Base-by-base conservation (phyloP, 2,329 filamentous ascomycete genomes). In the Conoideocrella luteorostrata region DNA sequence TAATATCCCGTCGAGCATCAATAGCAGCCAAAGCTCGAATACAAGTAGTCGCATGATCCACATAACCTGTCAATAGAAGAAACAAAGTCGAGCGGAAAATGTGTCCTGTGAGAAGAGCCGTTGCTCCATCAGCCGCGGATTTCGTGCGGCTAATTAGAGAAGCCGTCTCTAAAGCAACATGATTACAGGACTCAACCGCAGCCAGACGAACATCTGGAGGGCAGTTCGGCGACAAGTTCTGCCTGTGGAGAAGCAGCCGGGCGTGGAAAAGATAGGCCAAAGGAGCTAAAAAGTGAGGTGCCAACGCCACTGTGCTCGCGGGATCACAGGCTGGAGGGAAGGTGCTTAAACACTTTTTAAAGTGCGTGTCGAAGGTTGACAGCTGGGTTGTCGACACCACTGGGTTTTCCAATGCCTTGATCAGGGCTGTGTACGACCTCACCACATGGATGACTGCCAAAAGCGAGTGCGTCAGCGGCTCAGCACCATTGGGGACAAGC, bases 31-130 rank as follows among this genome's bases (percentile, higher is more conserved):
- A 78, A 1, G 84, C 81, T 43, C 86, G 79, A 10, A 91, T 74
- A 52, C 90, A 88, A 3, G 79, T 77, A 10, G 83, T 65, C 1
- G 91, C 90, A 2, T 82, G 75, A 4, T 84, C 78, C 57, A 84
- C 86, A 41, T 88, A 82, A 33, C 82, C 82, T 1, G 79, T 77
- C 41, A 94, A 78, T 18, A 91, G 77, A 4, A 96, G 71, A 45
- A 96, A 81, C 1, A 97, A 73, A 2, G 86, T 76, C 56, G 86
- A 94, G 18, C 91, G 84, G 79, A 94, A 96, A 35, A 95, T 74
- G 60, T 97, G 93, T 12, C 80, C 81, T 45, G 88, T 86, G 7
- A 94, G 72, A 52, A 91, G 78, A 4, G 84, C 80, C 2, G 84
- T 88, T 3, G 88, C 81, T 10, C 82, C 78, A 26, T 81, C 77